Base-by-base conservation (phyloP, 139 green algal genomes). In the Chlamydomonas sp. region DNA sequence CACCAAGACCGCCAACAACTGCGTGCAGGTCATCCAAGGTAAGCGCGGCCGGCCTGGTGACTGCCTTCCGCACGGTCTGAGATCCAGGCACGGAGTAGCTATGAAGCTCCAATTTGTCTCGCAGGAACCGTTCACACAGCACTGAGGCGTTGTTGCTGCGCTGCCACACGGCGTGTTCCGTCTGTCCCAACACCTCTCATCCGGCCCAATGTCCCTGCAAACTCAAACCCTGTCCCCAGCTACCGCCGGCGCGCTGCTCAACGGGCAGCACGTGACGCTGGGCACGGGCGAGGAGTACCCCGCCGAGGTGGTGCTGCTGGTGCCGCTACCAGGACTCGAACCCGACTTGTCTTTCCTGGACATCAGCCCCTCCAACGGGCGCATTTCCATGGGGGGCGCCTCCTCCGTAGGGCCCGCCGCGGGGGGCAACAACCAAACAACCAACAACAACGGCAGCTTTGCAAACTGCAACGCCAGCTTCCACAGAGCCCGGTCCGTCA, bases 301-400 rank as follows among this genome's bases (percentile, higher is more conserved):
- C 4, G 83, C 71, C 14, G 83, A 87, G 2, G 71, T 87, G 15
- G 73, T 87, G 49, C 83, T 87, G 72, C 72, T 87, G 49, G 63
- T 87, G 7, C 83, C 83, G 16, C 62, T 87, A 62, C 62, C 1
- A 12, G 83, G 73, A 7, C 3, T 67, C 4, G 83, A 87, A 62
- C 76, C 83, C n/a, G 60, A 17, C 72, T 73, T 87, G 62, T 14
- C n/a, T 3, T 87, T 87, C 62, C 49, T 87, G 73, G 83, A 87
- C 71, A 5, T 62, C 67, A 12, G 67, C 67, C 67, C 8, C 66
- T 14, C 66, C 5, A 15, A 49, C n/a, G 6, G 62, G 66, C 64
- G 80, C 57, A 3, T 12, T 17, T 78, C 67, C 49, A 9, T 60
- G 14, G 59, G 57, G 4, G 31, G 31, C 31, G 80, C 57, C 80